These are phyloP conservation scores for Cutaneotrichosporon sp. DNA, from an alignment of 1,284 basidiomycete species.

Conservation along the genomic window DNA sequence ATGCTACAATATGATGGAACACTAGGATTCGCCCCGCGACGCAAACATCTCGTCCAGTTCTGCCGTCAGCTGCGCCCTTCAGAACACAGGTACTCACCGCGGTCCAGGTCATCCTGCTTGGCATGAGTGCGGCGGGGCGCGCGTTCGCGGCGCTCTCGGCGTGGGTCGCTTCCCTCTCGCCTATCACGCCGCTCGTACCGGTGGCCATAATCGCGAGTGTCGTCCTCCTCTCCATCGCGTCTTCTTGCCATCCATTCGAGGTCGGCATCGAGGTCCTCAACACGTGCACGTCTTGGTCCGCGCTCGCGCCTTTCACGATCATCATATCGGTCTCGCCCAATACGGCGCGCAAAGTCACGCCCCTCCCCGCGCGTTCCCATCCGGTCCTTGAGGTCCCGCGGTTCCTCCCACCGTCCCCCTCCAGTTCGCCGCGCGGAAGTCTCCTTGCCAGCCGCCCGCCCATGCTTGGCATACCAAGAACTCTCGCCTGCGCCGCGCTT, in stretches of 20 bases:
- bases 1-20: background rate
- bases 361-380: conserved; percentile 34
- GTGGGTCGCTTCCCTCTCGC: conserved; percentile 10
- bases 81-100: conserved; percentile 31
- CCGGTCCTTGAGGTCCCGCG: conserved; percentile 20
- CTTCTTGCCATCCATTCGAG: conserved; percentile 37
- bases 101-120: conserved; percentile 42
- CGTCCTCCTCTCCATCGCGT: conserved; percentile 23
- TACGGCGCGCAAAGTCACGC: conserved; percentile 36
- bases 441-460: conserved; percentile 45
- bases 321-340: conserved; percentile 29
- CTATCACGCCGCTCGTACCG: conserved; percentile 11
- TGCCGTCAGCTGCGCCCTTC: conserved; percentile 14
- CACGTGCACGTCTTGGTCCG: conserved; percentile 22
- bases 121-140: conserved; percentile 22
- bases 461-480: conserved; percentile 46
- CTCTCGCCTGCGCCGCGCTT: conserved; percentile 33
- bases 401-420: conserved; percentile 20
- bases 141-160: background rate
- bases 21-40: background rate
- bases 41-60: conserved; percentile 32
- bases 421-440: conserved; percentile 14
- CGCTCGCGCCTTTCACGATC: conserved; percentile 28
- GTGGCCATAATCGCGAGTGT: conserved; percentile 9
- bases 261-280: conserved; percentile 46